Percentiles rank a stretch among this genome's conserved stretches.
Conservation (phyloP, 78 protist species). For the Blattamonas nauphoetae region DNA sequence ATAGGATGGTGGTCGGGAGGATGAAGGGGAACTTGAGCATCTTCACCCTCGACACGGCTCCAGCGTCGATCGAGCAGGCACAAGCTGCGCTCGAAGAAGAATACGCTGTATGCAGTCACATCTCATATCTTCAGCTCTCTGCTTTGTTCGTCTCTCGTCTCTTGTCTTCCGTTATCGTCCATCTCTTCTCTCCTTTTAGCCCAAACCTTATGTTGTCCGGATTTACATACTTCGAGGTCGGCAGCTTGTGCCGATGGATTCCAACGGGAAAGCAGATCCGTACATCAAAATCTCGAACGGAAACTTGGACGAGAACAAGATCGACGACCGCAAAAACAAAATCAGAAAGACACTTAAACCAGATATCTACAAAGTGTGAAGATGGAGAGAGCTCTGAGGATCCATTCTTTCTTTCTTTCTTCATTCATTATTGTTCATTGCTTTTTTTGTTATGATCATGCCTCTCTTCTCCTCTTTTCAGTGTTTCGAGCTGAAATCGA, state of each 20-base stretch:
- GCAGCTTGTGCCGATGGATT: constrained; percentile 16
- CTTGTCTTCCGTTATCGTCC: no score
- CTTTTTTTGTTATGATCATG: no score
- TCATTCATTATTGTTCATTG: no score
- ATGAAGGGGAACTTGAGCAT: background rate
- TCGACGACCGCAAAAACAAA: background rate
- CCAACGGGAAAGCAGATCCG: background rate
- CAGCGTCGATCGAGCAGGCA: background rate
- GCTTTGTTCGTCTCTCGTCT: no score
- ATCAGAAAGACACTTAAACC: constrained; percentile 9
- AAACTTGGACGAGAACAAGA: background rate
- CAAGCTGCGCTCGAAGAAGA: background rate
- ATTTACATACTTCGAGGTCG: constrained; percentile 14
- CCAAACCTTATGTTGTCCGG: background rate
- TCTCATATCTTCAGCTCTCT: no score
- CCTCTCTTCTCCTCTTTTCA: no score
- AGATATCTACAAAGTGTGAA: constrained; percentile 17
- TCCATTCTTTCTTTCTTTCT: no score
- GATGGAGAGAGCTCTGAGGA: no score
- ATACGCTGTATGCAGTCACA: no score
- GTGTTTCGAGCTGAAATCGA: background rate
- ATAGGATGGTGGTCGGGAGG: background rate
- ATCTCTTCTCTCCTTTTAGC: no score
- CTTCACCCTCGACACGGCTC: background rate
- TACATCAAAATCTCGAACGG: constrained; percentile 13